Conservation (phyloP, 116 monocot genomes). For the Posidonia oceanica region DNA sequence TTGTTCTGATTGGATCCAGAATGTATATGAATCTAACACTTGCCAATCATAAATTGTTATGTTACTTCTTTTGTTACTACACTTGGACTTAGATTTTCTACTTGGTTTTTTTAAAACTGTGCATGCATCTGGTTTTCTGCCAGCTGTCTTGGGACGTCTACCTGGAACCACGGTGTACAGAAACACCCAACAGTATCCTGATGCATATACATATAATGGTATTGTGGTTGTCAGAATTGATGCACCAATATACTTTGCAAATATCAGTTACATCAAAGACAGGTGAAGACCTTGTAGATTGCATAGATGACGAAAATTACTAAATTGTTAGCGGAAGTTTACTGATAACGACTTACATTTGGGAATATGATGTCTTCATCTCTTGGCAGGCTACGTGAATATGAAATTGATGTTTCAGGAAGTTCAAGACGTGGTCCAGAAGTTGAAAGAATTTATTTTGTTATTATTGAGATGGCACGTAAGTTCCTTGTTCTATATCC, state of each 20-base stretch:
- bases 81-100: no score
- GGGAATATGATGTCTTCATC: neutral
- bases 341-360: neutral
- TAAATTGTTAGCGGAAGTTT: neutral
- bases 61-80: no score
- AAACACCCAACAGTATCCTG: constrained; percentile 83
- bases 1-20: no score
- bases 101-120: no score
- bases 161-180: constrained; percentile 98
- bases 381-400: constrained; percentile 68
- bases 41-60: no score
- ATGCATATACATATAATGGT: constrained; percentile 86
- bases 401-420: constrained; percentile 55
- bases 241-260: constrained; percentile 97
- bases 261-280: constrained; percentile 93
- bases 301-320: neutral
- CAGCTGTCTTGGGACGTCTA: constrained; percentile 92
- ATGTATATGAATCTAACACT: no score
- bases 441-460: constrained; percentile 70
- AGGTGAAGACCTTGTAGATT: constrained; percentile 30
- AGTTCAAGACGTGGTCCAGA: constrained; percentile 50
- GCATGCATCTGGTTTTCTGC: constrained; percentile 6
- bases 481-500: constrained; percentile 16
- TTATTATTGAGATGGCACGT: constrained; percentile 97
- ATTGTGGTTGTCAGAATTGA: constrained; percentile 89